These are phyloP conservation scores for Phytopythium sindhum DNA, from an alignment of 352 stramenopile genomes.

Conservation along the genomic window DNA sequence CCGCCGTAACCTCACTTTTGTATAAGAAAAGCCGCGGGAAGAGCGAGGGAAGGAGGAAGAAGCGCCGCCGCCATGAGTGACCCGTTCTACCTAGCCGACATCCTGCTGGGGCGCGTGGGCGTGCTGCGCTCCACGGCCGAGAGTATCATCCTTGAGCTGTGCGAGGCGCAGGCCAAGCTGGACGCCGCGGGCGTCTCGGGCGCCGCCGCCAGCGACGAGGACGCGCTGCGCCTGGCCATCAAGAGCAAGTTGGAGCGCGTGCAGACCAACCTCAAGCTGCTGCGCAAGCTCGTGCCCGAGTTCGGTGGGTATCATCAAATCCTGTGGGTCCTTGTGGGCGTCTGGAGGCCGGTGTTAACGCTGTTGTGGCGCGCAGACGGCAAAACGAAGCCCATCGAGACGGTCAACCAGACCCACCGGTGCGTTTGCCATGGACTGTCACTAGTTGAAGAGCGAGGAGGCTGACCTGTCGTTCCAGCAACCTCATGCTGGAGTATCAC, in stretches of 20 bases:
- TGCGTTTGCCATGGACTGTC: conserved; percentile 7
- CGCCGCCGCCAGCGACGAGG: conserved; percentile 27
- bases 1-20: not conserved
- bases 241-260: conserved; percentile 85
- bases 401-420: conserved; percentile 80
- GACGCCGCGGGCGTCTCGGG: conserved; percentile 20
- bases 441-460: conserved; percentile 3
- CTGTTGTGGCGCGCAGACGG: conserved; percentile 36
- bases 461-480: conserved; percentile 22
- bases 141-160: conserved; percentile 83
- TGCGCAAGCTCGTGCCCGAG: conserved; percentile 79
- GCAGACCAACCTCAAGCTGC: conserved; percentile 83
- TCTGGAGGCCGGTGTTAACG: conserved; percentile 4
- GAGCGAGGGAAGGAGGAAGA: not conserved
- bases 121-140: conserved; percentile 81
- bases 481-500: conserved; percentile 88
- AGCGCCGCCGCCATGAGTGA: conserved; percentile 54
- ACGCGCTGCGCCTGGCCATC: conserved; percentile 70
- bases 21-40: not conserved
- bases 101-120: conserved; percentile 76
- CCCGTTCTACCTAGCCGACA: conserved; percentile 85
- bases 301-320: conserved; percentile 82
- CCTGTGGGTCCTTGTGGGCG: conserved; percentile 31
- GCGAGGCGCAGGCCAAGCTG: conserved; percentile 64
- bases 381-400: conserved; percentile 86